Evolutionary conservation across 1,284 basidiomycete genomes (phyloP), one percentile per base, ranked within the genome.

Genomic region (Marasmius oreades): DNA sequence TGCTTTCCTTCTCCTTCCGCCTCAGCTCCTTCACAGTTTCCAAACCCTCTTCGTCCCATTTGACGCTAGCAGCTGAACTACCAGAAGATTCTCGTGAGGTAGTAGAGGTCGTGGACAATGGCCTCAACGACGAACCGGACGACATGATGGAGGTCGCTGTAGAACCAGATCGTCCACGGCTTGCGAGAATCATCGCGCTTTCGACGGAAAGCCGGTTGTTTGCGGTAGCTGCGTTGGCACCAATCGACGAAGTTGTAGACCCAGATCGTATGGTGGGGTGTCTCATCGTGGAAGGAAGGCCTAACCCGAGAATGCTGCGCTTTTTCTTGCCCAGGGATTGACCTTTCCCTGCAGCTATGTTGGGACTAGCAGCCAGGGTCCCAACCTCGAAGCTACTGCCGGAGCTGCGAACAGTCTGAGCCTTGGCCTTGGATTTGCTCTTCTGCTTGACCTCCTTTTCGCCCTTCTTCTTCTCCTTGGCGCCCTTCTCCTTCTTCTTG

Each of bases 361-460:
- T 26, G 31, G 47, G 81, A 60, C 67, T 77, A 26, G 75, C 70
- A 5, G 70, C 78, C 54, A 82, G 71, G 2, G 75, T 67, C 23
- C 85, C 86, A 0, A 77, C 77, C 66, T 89, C 87, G 61, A 87
- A 89, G 63, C 81, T 84, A 64, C 83, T 83, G 0, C 78, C 76
- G 1, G 84, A 86, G 59, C 74, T 67, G 20, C 77, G 76, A 8
- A 71, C 37, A 0, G 75, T 77, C 52, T 67, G 66, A 37, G 62
- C 59, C 57, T 67, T 70, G n/a, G 66, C 62, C 36, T 66, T 69
- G 62, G 73, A 69, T 12, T 51, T 51, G 45, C 39, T 36, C 22
- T 46, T 39, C 46, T 60, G 55, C 37, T 56, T 47, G 20, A 24
- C 52, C 31, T 55, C 53, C 31, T 55, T 54, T 34, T 57, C 55